Conservation (phyloP, 306 rosid genomes). For the Morella rubra region DNA sequence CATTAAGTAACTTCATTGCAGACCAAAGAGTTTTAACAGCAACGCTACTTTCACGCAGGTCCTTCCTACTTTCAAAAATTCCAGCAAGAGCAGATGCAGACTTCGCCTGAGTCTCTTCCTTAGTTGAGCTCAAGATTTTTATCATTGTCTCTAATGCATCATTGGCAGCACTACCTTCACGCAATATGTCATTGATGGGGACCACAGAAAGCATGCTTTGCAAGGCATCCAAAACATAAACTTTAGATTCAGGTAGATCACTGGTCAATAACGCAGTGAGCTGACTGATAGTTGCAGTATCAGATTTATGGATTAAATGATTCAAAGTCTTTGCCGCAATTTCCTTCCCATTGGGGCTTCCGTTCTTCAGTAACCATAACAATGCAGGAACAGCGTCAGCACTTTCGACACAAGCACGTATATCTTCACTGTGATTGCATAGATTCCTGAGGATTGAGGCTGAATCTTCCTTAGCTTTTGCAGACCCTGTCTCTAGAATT, state of each 20-base stretch:
- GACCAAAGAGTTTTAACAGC: slow-evolving; percentile 77
- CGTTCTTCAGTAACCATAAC: slow-evolving; percentile 92
- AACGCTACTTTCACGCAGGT: slow-evolving; percentile 83
- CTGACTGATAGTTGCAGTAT: slow-evolving; percentile 93
- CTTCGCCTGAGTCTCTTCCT: slow-evolving; percentile 94
- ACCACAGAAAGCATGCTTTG: slow-evolving; percentile 90
- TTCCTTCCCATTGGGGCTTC: slow-evolving; percentile 95
- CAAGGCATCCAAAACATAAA: slow-evolving; percentile 84
- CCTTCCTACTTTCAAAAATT: slow-evolving; percentile 84
- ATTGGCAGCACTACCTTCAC: slow-evolving; percentile 90
- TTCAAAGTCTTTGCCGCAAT: slow-evolving; percentile 96
- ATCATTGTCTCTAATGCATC: slow-evolving; percentile 94
- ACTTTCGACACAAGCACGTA: slow-evolving; percentile 98
- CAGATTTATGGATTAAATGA: slow-evolving; percentile 95
- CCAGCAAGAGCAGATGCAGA: slow-evolving; percentile 93
- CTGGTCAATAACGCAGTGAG: slow-evolving; percentile 91
- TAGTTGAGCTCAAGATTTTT: slow-evolving; percentile 66
- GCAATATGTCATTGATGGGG: slow-evolving; percentile 79
- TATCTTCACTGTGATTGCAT: slow-evolving; percentile 99
- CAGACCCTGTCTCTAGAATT: slow-evolving; percentile 92
- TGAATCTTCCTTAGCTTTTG: slow-evolving; percentile 97
- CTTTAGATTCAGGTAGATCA: slow-evolving; percentile 92
- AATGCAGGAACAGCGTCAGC: slow-evolving; percentile 99
- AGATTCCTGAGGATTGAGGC: slow-evolving; percentile 89
- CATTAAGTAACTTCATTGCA: slow-evolving; percentile 69